phyloP scores from a whole-genome alignment of 148 eudicot species.

The Selenicereus undatus region DNA sequence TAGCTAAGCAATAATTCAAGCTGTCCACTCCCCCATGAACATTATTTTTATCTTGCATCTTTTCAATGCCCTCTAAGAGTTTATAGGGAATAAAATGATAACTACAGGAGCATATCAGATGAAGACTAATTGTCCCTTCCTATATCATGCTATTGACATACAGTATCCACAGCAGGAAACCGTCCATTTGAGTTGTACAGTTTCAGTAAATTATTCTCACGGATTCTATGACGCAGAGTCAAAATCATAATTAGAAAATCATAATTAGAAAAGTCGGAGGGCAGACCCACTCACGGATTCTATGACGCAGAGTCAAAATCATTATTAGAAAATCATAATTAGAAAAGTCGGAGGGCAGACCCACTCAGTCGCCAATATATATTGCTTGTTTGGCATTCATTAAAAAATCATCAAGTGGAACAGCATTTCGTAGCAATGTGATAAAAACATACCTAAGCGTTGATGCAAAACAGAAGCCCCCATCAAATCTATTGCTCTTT shows the following conservation, averaged over 20 bases:
- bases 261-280: neutral
- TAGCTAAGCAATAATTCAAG: neutral
- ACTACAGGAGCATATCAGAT: neutral
- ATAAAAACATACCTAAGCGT: conserved; percentile 45
- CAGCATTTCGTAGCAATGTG: neutral
- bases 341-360: neutral
- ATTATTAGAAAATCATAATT: no score
- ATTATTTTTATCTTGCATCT: neutral
- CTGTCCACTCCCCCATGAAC: neutral
- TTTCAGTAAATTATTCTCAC: neutral
- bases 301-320: neutral
- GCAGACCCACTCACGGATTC: neutral
- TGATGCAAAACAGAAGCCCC: conserved; percentile 81
- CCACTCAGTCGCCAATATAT: neutral
- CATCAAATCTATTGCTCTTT: conserved; percentile 71
- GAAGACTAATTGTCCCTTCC: neutral
- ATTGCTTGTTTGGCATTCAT: neutral
- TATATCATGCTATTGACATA: neutral
- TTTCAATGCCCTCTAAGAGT: neutral
- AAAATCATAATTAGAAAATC: neutral
- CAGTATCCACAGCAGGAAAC: neutral
- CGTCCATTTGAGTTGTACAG: neutral
- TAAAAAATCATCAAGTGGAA: neutral
- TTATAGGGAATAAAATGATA: neutral
- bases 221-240: neutral